Evolutionary conservation across 2,329 filamentous ascomycete genomes (phyloP), one percentile per base, ranked within the genome.

Genomic region (Fusarium virguliforme): DNA sequence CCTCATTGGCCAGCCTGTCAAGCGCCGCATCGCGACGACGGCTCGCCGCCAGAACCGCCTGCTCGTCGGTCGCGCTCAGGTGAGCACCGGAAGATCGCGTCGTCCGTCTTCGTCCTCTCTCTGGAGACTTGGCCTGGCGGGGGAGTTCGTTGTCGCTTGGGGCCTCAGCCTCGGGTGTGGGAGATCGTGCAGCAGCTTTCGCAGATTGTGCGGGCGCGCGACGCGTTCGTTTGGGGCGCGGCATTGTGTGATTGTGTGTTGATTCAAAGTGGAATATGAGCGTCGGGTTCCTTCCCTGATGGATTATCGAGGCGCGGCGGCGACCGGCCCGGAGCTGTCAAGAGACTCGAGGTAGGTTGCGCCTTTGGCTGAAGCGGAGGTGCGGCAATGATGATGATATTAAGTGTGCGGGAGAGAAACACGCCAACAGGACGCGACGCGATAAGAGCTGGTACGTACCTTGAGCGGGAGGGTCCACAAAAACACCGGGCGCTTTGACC

Each of bases 1-100:
- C 79, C 59, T 81, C 76, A 35, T 75, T 77, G 35, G 75, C 78
- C 15, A 84, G 77, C 9, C 77, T 73, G 28, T 79, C 75, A 46
- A 84, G 75, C 6, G 82, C 82, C 4, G 77, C 76, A 67, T 84
- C 81, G 50, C 79, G 79, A 50, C 75, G 76, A 38, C 62, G 70
- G n/a, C 68, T 75, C 2, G 79, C 75, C 5, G 74, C 62, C 12
- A 64, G 69, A 32, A 79, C 57, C 9, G 76, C 72, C 41, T 76
- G 74, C 18, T 79, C 66, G 12, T 81, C 76, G 28, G 68, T 60
- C 3, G 70, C 62, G 50, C 64, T 76, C 8, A 71, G 56, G 3
- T 64, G 73, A 22, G 72, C 15, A 18, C 60, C 75, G 12, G 60
- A 69, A 35, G 75, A 68, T 48, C 76, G 71, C 8, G 75, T 78